A percentile compares a stretch with the other conserved stretches of the same genome.
phyloP scores from a whole-genome alignment of 768 basidiomycete genomes.

The Russula sp. region DNA sequence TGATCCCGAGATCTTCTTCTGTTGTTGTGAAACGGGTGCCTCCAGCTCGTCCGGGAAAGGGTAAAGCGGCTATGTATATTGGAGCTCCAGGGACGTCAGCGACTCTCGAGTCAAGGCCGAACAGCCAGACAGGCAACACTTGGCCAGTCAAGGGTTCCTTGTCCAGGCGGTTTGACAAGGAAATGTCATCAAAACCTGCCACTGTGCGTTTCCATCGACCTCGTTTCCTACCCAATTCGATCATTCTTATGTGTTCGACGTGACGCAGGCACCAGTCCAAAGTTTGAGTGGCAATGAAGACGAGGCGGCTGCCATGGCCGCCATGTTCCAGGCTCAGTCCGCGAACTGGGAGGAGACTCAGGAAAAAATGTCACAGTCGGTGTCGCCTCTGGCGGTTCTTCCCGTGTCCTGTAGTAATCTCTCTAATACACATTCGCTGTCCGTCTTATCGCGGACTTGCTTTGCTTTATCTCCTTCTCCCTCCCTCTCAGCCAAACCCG shows the following conservation, averaged over 20 bases:
- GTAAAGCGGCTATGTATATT: constrained; percentile 73
- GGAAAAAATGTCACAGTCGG: constrained; percentile 99
- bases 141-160: constrained; percentile 62
- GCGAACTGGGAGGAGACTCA: constrained; percentile 98
- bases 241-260: neutral
- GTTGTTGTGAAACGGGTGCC: constrained; percentile 90
- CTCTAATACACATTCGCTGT: constrained; percentile 58
- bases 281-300: constrained; percentile 48
- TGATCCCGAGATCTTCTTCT: constrained; percentile 92
- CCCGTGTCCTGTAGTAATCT: constrained; percentile 58
- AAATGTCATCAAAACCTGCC: constrained; percentile 22
- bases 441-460: constrained; percentile 21
- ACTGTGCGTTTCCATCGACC: neutral
- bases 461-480: neutral
- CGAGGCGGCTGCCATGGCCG: constrained; percentile 93
- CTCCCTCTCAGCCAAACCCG: constrained; percentile 50
- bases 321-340: constrained; percentile 93
- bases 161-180: constrained; percentile 86
- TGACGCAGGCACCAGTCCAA: constrained; percentile 30
- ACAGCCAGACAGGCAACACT: constrained; percentile 10
- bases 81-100: constrained; percentile 42
- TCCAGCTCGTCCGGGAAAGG: constrained; percentile 71
- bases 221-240: too few relatives aligned
- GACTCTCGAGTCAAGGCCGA: constrained; percentile 26
- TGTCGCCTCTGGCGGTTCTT: constrained; percentile 51